These are phyloP conservation scores for Schoenoplectus triqueter DNA, from an alignment of 202 grass and related monocot genomes.

Conservation along the genomic window DNA sequence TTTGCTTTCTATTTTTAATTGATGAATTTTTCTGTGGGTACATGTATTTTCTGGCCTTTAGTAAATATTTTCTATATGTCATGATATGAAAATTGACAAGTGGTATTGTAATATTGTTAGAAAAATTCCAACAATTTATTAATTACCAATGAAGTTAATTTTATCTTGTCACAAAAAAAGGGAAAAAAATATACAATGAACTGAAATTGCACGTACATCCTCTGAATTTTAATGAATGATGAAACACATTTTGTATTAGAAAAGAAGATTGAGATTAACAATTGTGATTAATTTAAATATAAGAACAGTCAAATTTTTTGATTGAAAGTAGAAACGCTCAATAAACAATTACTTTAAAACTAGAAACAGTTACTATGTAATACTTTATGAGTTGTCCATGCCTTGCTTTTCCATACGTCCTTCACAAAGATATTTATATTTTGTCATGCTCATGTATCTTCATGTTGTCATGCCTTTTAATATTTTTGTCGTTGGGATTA, in stretches of 20 bases:
- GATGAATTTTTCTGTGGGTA: background rate
- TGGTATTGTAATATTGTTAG: background rate
- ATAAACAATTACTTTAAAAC: no score
- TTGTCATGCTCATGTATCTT: constrained; percentile 18
- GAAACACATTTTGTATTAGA: no score
- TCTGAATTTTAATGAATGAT: background rate
- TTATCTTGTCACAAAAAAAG: no score
- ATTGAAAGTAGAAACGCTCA: no score
- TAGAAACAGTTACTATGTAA: background rate
- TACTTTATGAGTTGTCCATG: background rate
- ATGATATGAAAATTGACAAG: background rate
- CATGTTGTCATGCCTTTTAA: constrained; percentile 13
- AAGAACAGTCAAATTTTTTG: no score
- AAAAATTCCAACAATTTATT: background rate
- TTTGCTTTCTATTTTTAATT: constrained; percentile 11
- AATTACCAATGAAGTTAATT: no score
- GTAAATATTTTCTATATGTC: background rate
- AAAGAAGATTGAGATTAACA: no score
- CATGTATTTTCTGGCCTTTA: background rate
- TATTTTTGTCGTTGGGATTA: constrained; percentile 2
- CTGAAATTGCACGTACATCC: background rate
- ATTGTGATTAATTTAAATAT: no score
- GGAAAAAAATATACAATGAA: background rate
- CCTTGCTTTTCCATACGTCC: background rate
- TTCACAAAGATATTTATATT: constrained; percentile 6